Base-by-base conservation (phyloP, 1,139 yeast species). In the Saccharomyces hybrid region DNA sequence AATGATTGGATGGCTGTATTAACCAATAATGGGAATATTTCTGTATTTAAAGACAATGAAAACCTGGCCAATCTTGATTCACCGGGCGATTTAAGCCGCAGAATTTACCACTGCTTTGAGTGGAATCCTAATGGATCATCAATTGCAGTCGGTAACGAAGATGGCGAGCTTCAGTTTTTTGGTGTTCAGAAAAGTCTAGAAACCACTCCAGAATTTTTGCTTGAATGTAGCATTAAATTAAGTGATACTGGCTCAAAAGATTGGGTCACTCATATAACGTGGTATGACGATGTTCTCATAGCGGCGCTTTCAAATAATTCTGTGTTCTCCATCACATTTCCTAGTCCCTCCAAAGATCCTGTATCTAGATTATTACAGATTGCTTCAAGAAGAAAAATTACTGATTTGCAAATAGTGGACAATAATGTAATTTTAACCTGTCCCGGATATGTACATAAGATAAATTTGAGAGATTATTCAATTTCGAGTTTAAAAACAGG, bases 1-100 rank as follows among this genome's bases (percentile, higher is more conserved):
- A 50, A 53, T 16, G 55, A 57, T 5, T 47, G 59, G 13, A 46
- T 65, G 23, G 70, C 70, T 7, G 61, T 63, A 4, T 41, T 69
- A 47, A 68, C 70, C n/a, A 68, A 61, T 47, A 67, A 69, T 54
- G 62, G 61, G 5, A 67, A 67, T 50, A 63, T 66, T 9, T 48
- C 59, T 4, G 47, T 68, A 1, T 67, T 38, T 49, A 50, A 60
- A 5, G 58, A 59, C 6, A 52, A 56, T 11, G 14, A 34, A 9
- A 48, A 51, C 16, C 20, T 63, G 1, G 52, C 55, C 3, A 62
- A 63, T 50, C 20, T 67, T 1, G 70, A 67, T 49, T 59, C 62
- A 34, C 52, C 55, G 1, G 57, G 48, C 1, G 53, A 50, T 27
- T n/a, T 64, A 4, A 50, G 54, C 25, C 48, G 53, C 13, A 63